Percentiles rank a stretch among this genome's conserved stretches.
Evolutionary conservation across 2,329 filamentous ascomycete genomes (phyloP).

Genomic region (Camillea tinctor): DNA sequence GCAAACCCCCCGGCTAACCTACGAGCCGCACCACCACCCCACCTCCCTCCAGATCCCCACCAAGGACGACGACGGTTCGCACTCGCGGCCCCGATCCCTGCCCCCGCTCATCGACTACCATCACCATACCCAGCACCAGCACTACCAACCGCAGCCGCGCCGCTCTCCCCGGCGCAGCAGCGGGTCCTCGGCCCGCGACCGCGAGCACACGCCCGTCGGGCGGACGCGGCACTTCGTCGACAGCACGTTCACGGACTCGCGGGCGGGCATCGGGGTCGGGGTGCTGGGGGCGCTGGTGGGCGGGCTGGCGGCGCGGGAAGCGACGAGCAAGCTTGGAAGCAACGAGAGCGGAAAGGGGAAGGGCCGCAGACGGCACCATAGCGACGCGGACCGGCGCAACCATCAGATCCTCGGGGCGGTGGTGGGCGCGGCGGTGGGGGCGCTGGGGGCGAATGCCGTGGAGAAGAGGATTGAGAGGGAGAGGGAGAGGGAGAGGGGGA

Average conservation of each 20-base stretch:
- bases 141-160: no score
- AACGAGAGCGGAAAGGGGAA: conserved; percentile 1
- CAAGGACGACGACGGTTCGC: conserved; percentile 22
- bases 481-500: conserved; percentile 26
- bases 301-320: conserved; percentile 51
- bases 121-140: no score
- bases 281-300: conserved; percentile 55
- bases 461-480: conserved; percentile 32
- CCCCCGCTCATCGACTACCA: conserved; percentile 23
- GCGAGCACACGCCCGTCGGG: conserved; percentile 34
- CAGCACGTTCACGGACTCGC: conserved; percentile 48
- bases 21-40: conserved; percentile 42
- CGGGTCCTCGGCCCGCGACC: conserved; percentile 26
- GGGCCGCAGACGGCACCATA: conserved; percentile 8
- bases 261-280: conserved; percentile 49
- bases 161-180: no score
- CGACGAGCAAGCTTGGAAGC: conserved; percentile 39
- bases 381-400: conserved; percentile 33
- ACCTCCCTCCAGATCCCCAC: conserved; percentile 20
- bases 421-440: conserved; percentile 54
- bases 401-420: conserved; percentile 47
- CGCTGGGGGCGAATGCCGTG: conserved; percentile 48
- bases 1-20: conserved; percentile 27
- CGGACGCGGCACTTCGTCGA: conserved; percentile 43
- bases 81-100: conserved; percentile 28